These are phyloP conservation scores for Salix arbutifolia DNA, from an alignment of 345 rosid species.

Conservation along the genomic window DNA sequence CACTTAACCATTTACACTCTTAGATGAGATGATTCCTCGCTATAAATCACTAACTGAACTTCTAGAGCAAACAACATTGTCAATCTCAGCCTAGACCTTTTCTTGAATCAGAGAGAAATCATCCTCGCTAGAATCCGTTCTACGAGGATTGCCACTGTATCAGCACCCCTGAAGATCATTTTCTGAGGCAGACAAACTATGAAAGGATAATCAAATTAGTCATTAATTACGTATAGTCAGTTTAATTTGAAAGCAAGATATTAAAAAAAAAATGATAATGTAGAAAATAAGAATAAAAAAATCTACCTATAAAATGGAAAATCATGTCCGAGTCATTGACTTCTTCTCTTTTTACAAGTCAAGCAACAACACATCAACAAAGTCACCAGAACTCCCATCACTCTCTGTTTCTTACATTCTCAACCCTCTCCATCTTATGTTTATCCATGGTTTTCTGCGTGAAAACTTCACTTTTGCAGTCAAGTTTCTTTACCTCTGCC, in stretches of 20 bases:
- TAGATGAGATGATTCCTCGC: too few relatives aligned
- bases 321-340: constrained; percentile 62
- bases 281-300: not conserved
- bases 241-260: not conserved
- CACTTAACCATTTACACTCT: too few relatives aligned
- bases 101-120: constrained; percentile 56
- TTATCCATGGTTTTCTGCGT: constrained; percentile 58
- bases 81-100: constrained; percentile 61
- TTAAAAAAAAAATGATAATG: not conserved
- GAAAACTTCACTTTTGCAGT: constrained; percentile 50
- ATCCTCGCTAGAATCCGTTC: constrained; percentile 68
- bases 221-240: not conserved
- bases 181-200: constrained; percentile 29
- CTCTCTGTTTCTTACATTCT: not conserved
- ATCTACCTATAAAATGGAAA: constrained; percentile 79
- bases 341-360: constrained; percentile 51
- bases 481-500: constrained; percentile 57
- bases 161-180: constrained; percentile 65
- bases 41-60: constrained; percentile 44
- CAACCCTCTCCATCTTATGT: constrained; percentile 38
- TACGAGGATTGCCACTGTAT: constrained; percentile 52
- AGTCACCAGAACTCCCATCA: constrained; percentile 34
- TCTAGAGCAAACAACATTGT: constrained; percentile 26
- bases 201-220: not conserved
- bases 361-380: constrained; percentile 80